A percentile compares a stretch with the other conserved stretches of the same genome.
Evolutionary conservation across 83 land plant genomes (phyloP).

Genomic region (Picea abies): DNA sequence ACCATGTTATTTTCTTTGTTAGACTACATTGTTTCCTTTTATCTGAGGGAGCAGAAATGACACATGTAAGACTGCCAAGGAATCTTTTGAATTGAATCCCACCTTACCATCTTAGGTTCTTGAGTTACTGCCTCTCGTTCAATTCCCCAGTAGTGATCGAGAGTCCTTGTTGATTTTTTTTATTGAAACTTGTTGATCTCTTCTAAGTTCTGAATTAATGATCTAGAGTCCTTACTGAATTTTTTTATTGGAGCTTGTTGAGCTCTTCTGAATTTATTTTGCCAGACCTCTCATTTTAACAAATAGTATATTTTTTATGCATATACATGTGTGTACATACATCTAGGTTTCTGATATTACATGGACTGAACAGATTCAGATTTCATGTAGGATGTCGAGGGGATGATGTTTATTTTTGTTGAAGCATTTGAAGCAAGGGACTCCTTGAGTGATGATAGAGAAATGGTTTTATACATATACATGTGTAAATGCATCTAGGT

Average conservation of each 20-base stretch:
- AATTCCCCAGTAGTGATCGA: background rate
- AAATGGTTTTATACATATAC: background rate
- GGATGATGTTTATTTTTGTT: constrained; percentile 99
- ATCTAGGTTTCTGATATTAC: background rate
- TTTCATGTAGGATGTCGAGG: constrained; percentile 83
- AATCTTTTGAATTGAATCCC: background rate
- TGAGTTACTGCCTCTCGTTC: background rate
- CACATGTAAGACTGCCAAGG: background rate
- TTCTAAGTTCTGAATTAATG: constrained; percentile 4
- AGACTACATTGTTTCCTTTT: background rate
- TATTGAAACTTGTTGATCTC: background rate
- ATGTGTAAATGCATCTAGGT: background rate
- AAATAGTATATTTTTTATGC: background rate
- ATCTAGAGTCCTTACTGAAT: background rate
- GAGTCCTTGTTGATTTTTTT: background rate
- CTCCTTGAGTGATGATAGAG: constrained; percentile 45
- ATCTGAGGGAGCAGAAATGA: background rate
- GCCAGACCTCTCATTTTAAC: background rate
- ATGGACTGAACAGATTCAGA: background rate
- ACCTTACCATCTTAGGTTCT: background rate
- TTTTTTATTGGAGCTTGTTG: background rate
- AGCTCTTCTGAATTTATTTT: constrained; percentile 2
- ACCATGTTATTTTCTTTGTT: background rate
- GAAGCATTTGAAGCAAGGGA: constrained; percentile 95
- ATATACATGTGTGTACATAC: no score